Evolutionary conservation across 2,329 filamentous ascomycete species (phyloP), one percentile per base, ranked within the genome.

Genomic region (Neonectria neomacrospora): DNA sequence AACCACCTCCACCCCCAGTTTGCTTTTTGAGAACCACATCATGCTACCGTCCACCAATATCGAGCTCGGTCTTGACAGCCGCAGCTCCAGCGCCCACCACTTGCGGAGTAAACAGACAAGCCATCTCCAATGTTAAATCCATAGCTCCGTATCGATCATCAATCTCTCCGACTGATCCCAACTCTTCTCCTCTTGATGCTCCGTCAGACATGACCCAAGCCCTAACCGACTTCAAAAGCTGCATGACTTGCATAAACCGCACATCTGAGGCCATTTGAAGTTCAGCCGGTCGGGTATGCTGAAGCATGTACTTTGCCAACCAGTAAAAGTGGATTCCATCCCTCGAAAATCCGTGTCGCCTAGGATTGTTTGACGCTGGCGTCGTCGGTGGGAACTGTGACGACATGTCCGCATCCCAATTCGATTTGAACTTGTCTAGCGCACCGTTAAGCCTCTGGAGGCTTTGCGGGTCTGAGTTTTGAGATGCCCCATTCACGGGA

Each of bases 291-390:
- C 82, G 80, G 18, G 84, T 86, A 64, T 86, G 86, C 73, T 88
- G 86, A 57, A 92, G 78, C 71, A 92, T 82, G 70, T 87, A 85
- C 64, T 86, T 90, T 16, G 88, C 90, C 44, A 93, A 82, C 83
- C 88, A 93, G 79, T 90, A 93, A 75, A 90, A 93, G 71, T 91
- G 90, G 14, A 92, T 86, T 2, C 86, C 90, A 70, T 93, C 90
- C 53, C 90, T 81, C 57, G 88, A 92, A 76, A 92, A 92, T 0
- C 91, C 90, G 67, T 89, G 85, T 16, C 90, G 86, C 51, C 83
- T 82, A 53, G 81, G 81, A 58, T 85, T 85, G n/a, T 80, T 81
- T 6, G 80, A 74, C n/a, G 79, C 80, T 6, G 80, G 73, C 16
- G 79, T 78, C 5, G 75, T 71, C 3, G 78, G 86, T 7, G 88